These are phyloP conservation scores for Nakaseomyces delphensis DNA, from an alignment of 1,139 yeast species.

Conservation along the genomic window DNA sequence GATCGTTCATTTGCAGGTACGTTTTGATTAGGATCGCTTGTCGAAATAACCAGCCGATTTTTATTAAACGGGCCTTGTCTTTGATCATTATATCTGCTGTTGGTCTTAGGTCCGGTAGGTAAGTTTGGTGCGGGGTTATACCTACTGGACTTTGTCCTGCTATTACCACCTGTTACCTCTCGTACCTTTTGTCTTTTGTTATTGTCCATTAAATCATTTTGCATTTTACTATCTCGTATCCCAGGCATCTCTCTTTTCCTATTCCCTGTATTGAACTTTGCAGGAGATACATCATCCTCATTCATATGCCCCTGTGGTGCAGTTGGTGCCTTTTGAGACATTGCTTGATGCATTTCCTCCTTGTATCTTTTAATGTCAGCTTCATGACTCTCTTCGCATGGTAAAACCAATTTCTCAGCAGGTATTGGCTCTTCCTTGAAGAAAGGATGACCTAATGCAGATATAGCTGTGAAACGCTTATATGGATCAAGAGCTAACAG, in stretches of 20 bases:
- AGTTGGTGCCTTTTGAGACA: constrained; percentile 29
- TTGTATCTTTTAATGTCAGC: constrained; percentile 63
- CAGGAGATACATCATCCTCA: constrained; percentile 13
- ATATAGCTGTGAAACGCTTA: constrained; percentile 65
- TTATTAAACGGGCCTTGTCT: not conserved
- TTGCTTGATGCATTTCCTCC: constrained; percentile 31
- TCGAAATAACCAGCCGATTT: constrained; percentile 2
- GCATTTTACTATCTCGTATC: not conserved
- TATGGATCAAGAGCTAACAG: constrained; percentile 60
- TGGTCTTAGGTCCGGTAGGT: not conserved
- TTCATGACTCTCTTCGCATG: constrained; percentile 86
- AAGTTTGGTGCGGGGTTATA: not conserved
- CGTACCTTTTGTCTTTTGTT: not conserved
- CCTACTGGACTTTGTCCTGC: not conserved
- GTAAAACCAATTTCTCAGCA: constrained; percentile 45
- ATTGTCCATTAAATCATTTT: not conserved
- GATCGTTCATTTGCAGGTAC: not conserved
- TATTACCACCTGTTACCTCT: not conserved
- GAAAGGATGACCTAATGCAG: constrained; percentile 64
- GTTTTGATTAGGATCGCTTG: not conserved
- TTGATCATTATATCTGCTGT: not conserved
- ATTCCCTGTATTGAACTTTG: not conserved
- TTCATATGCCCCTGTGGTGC: constrained; percentile 29
- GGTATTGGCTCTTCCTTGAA: constrained; percentile 62
- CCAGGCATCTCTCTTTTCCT: not conserved